Evolutionary conservation across 768 basidiomycete genomes (phyloP).

Genomic region (Rhodotorula taiwanensis): DNA sequence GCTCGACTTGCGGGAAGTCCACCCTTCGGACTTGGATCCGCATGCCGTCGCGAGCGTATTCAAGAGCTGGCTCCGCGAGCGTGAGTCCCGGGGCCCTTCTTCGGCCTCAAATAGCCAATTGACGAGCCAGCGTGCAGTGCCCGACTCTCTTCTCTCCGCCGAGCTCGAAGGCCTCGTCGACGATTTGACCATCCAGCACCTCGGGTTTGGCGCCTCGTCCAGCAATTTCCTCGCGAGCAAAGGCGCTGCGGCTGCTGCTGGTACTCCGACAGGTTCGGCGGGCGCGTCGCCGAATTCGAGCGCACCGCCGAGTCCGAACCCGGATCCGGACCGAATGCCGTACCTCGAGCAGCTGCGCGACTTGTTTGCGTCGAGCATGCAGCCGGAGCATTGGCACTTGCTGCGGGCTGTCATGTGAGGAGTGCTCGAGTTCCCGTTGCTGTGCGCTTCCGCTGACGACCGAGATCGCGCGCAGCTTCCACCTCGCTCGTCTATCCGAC

Average conservation of each 20-base stretch:
- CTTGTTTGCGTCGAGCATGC: conserved; percentile 18
- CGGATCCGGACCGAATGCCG: background rate
- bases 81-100: background rate
- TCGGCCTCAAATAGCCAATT: background rate
- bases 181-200: background rate
- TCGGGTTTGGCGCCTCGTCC: conserved; percentile 20
- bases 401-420: conserved; percentile 34
- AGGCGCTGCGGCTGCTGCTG: background rate
- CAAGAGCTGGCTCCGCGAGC: conserved; percentile 30
- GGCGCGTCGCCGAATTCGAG: background rate
- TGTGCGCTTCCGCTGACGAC: too few species aligned
- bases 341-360: conserved; percentile 12
- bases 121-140: background rate
- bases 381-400: conserved; percentile 32
- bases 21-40: conserved; percentile 29
- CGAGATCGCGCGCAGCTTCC: too few species aligned
- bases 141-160: conserved; percentile 18
- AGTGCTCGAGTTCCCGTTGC: too few species aligned
- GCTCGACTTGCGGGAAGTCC: conserved; percentile 27
- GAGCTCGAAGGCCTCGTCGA: conserved; percentile 11
- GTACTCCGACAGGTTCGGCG: background rate
- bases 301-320: background rate
- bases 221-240: conserved; percentile 6
- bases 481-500: conserved; percentile 30
- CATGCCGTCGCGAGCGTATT: conserved; percentile 28